A percentile compares a stretch with the other conserved stretches of the same genome.
phyloP scores from a whole-genome alignment of 2,329 filamentous ascomycete genomes.

The Pyricularia pennisetigena region DNA sequence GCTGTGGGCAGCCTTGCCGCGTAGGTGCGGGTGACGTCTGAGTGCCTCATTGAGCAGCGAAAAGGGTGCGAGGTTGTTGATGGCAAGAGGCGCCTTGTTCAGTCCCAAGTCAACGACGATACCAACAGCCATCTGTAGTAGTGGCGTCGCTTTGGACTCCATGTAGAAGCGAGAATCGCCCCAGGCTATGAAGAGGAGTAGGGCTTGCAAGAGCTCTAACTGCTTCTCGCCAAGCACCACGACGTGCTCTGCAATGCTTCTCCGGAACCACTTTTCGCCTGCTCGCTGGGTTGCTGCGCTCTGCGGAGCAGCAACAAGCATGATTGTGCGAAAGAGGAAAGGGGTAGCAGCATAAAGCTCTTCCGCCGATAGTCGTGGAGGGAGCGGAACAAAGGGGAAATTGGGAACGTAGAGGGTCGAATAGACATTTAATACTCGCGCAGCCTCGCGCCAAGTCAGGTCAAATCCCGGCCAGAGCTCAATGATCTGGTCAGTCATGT shows the following conservation, averaged over 20 bases:
- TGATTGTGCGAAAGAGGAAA: conserved; percentile 27
- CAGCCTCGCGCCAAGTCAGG: conserved; percentile 22
- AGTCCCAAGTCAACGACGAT: conserved; percentile 28
- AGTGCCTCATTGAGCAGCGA: conserved; percentile 23
- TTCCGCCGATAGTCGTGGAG: conserved; percentile 13
- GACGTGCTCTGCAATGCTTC: conserved; percentile 24
- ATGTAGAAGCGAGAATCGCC: conserved; percentile 28
- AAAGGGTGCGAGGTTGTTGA: conserved; percentile 13
- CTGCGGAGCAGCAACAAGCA: conserved; percentile 23
- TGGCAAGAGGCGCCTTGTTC: conserved; percentile 17
- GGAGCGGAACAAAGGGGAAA: conserved; percentile 28
- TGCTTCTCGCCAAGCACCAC: conserved; percentile 24
- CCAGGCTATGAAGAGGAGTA: conserved; percentile 28
- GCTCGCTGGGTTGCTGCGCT: conserved; percentile 19
- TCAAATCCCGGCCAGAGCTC: conserved; percentile 25
- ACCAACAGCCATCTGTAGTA: conserved; percentile 27
- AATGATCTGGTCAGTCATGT: not conserved
- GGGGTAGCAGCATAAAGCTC: conserved; percentile 21
- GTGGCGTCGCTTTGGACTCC: conserved; percentile 23
- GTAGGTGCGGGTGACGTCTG: conserved; percentile 9
- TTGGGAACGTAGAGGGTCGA: conserved; percentile 20
- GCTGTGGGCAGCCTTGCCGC: conserved; percentile 14
- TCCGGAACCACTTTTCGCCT: conserved; percentile 24
- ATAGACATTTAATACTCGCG: conserved; percentile 22
- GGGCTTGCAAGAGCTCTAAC: conserved; percentile 26